A percentile compares a stretch with the other conserved stretches of the same genome.
Conservation (phyloP, 164 flowering plant species). For the Dillenia turbinata region DNA sequence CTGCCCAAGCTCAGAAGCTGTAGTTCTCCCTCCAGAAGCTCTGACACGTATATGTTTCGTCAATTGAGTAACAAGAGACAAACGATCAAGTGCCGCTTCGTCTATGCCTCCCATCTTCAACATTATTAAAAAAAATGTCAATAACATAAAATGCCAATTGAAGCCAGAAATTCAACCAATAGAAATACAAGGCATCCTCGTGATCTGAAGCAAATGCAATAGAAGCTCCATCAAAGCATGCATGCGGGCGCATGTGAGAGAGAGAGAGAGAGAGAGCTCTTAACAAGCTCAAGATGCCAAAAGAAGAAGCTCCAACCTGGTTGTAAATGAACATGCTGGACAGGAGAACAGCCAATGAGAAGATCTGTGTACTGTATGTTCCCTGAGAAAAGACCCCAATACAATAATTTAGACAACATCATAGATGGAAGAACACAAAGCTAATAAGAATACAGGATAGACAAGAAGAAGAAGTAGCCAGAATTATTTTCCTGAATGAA, state of each 20-base stretch:
- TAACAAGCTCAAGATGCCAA: not conserved
- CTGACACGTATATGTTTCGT: slow-evolving; percentile 97
- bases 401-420: slow-evolving; percentile 6
- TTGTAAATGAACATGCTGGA: slow-evolving; percentile 99
- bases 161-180: not conserved
- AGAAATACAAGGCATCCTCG: not conserved
- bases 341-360: slow-evolving; percentile 88
- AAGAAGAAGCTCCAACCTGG: slow-evolving; percentile 54
- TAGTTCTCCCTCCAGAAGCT: slow-evolving; percentile 83
- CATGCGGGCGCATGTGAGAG: not conserved
- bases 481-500: too few species aligned
- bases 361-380: slow-evolving; percentile 97
- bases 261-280: not conserved
- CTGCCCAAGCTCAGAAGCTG: slow-evolving; percentile 91
- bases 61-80: slow-evolving; percentile 99
- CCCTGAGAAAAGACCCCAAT: slow-evolving; percentile 47
- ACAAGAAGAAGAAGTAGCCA: too few species aligned
- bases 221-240: not conserved
- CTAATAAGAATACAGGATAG: too few species aligned
- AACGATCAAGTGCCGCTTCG: slow-evolving; percentile 96
- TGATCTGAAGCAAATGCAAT: not conserved
- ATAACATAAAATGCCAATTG: not conserved
- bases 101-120: slow-evolving; percentile 96
- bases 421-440: too few species aligned
- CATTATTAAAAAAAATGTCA: slow-evolving; percentile 2